Percentiles rank a stretch among this genome's conserved stretches.
phyloP scores from a whole-genome alignment of 345 rosid species.

The Raphanus raphanistrum region DNA sequence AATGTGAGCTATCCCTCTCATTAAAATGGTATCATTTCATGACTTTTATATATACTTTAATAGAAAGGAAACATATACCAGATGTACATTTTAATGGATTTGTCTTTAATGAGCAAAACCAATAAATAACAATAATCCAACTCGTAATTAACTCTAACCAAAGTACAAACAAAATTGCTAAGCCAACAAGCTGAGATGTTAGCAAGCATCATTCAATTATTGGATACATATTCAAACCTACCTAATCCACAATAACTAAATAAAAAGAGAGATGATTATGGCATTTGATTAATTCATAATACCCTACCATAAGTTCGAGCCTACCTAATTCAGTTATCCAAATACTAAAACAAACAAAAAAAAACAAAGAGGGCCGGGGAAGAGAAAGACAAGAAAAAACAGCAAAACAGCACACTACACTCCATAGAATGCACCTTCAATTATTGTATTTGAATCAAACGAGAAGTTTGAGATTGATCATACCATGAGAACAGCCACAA shows the following conservation, averaged over 20 bases:
- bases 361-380: not conserved
- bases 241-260: not conserved
- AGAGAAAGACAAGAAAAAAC: not conserved
- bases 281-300: conserved; percentile 11
- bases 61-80: not conserved
- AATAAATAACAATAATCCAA: not conserved
- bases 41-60: not conserved
- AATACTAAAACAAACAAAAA: not conserved
- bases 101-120: not conserved
- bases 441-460: conserved; percentile 23
- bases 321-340: conserved; percentile 31
- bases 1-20: not conserved
- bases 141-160: conserved; percentile 14
- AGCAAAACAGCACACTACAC: conserved; percentile 25
- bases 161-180: conserved; percentile 8
- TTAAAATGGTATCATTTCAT: not conserved
- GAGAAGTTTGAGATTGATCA: conserved; percentile 7
- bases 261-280: not conserved
- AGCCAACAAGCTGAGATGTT: conserved; percentile 19
- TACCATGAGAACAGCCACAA: conserved; percentile 10
- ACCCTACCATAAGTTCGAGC: conserved; percentile 34
- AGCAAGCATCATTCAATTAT: conserved; percentile 19
- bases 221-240: not conserved
- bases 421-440: conserved; percentile 27
- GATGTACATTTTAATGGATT: not conserved